Conservation (phyloP, 176 grass and related monocot species). For the Rhynchospora tenuis region DNA sequence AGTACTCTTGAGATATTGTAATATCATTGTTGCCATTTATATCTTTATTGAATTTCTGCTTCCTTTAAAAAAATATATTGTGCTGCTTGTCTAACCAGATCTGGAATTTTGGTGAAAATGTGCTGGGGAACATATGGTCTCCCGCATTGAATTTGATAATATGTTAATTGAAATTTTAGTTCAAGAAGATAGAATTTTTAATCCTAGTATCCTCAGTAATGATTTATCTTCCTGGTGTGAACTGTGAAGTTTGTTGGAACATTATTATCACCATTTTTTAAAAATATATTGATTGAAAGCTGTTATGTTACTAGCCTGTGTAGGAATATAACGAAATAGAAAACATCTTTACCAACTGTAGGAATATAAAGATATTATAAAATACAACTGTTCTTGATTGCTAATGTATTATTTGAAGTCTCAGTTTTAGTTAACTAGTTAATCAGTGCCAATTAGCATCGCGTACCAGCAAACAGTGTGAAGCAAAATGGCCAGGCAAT, state of each 20-base stretch:
- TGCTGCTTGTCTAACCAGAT: neutral
- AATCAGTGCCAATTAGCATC: neutral
- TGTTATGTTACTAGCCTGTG: neutral
- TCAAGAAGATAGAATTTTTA: neutral
- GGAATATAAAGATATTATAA: neutral
- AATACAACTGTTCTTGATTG: neutral
- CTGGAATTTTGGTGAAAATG: neutral
- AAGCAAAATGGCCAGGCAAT: neutral
- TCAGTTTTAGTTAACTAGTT: neutral
- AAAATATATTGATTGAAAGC: neutral
- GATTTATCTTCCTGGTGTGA: neutral
- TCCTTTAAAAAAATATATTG: neutral
- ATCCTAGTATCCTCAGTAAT: neutral
- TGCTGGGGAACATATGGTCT: neutral
- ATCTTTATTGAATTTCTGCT: neutral
- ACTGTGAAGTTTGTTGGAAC: neutral
- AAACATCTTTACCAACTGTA: no score
- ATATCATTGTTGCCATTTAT: neutral
- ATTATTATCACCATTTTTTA: neutral
- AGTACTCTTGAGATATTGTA: slow-evolving; percentile 13
- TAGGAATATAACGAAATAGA: neutral
- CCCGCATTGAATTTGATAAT: neutral
- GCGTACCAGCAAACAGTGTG: neutral
- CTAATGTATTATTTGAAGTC: neutral
- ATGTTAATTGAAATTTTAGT: neutral